Base-by-base conservation (phyloP, 2,329 filamentous ascomycete genomes). In the Penicillium sp. region DNA sequence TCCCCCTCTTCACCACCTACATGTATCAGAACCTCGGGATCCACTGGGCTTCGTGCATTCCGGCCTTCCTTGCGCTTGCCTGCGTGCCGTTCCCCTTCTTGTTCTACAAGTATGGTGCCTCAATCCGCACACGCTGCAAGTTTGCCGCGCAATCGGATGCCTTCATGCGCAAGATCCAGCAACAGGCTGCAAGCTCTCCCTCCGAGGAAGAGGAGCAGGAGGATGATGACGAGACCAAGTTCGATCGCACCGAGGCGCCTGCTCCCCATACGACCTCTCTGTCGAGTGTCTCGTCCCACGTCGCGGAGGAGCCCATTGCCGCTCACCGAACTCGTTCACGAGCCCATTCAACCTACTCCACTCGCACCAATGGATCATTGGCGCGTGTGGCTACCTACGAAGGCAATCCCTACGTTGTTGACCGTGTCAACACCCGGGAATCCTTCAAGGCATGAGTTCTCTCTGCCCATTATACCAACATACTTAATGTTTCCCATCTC, bases 391-490 rank as follows among this genome's bases (percentile, higher is more conserved):
- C 54, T 29, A 55, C 64, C n/a, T 74, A 74, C 39, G 70, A 73
- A 12, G 69, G 64, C 8, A 73, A 72, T 43, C 71, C 71, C 3
- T 74, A 68, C 51, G 69, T 71, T 49, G 65, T 73, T 48, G 71
- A 74, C 46, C 64, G 70, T 18, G 70, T 73, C 38, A 65, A 74
- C 53, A 73, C 71, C 3, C 62, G 56, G 29, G 64, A 72, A 26
- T 69, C 68, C 9, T 66, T 66, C 55, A 66, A 45, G 27, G 18
- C 40, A 9, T 43, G 34, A 43, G 29, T 32, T 3, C 4, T 7
- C 29, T 11, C 8, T 32, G 29, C 29, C 11, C 29, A 3, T 33
- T 24, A 8, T 13, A 34, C 24, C 29, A 34, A 29, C 36, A 26
- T 11, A 28, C 18, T 24, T 37, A 25, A 28, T 13, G 9, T 25